These are phyloP conservation scores for Volvariella volvacea DNA, from an alignment of 1,284 basidiomycete species.

Conservation along the genomic window DNA sequence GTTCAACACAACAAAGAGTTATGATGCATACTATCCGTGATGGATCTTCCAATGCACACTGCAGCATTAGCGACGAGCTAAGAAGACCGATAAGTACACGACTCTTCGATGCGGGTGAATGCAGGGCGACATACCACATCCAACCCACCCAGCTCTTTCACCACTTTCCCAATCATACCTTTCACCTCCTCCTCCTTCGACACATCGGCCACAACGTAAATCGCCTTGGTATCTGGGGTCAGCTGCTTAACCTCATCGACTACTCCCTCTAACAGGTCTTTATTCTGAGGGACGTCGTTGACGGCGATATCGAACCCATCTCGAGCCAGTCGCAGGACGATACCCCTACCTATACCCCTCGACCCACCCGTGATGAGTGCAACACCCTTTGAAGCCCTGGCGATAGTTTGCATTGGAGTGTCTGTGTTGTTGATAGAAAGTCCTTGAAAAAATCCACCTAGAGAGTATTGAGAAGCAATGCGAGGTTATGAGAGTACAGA, in stretches of 20 bases:
- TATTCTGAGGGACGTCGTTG: conserved; percentile 25
- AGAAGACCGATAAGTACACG: background rate
- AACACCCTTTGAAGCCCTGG: conserved; percentile 6
- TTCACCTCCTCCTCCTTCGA: conserved; percentile 21
- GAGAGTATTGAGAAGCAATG: no score
- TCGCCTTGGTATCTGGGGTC: no score
- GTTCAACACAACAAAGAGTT: background rate
- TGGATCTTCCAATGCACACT: conserved; percentile 7
- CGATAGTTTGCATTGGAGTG: no score
- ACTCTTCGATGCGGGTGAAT: background rate
- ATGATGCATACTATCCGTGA: conserved; percentile 11
- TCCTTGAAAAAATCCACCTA: no score
- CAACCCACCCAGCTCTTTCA: conserved; percentile 17
- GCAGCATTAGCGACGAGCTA: conserved; percentile 21
- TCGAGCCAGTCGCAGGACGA: conserved; percentile 30
- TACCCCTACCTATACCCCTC: conserved; percentile 33
- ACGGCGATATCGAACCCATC: conserved; percentile 35
- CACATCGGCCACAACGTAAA: conserved; percentile 21
- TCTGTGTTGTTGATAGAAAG: no score
- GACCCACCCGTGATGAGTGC: conserved; percentile 17
- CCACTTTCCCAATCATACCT: conserved; percentile 17
- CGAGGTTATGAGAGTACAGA: no score
- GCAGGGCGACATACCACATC: conserved; percentile 19
- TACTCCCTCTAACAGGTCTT: conserved; percentile 19
- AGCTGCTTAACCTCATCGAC: conserved; percentile 22